Evolutionary conservation across 2,329 filamentous ascomycete species (phyloP), one percentile per base, ranked within the genome.

Genomic region (Colletotrichum endophyticum): DNA sequence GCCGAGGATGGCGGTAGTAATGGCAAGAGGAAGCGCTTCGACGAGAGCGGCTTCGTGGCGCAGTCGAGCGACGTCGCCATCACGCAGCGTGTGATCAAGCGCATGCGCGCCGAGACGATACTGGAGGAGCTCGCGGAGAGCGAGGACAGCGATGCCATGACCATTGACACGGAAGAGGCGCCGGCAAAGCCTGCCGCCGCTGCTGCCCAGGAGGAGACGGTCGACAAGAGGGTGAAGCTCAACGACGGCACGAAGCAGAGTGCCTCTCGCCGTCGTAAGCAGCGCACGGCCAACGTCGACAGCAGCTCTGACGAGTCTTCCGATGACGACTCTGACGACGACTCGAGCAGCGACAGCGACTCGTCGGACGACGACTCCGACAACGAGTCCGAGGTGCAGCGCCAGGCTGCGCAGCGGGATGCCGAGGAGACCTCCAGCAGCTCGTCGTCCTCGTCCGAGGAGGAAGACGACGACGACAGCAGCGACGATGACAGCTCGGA

Each of bases 101-200:
- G 92, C 70, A 92, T 93, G 87, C 90, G 92, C 36, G 90, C 91
- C 11, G 91, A 93, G 82, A 86, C 88, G 78, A 87, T 93, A 34
- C 79, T 92, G 39, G 88, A 88, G 36, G 88, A 91, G 80, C 84
- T 93, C n/a, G 88, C 86, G 1, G 88, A 89, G 68, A 85, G 85
- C 66, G 88, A 87, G 27, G 86, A 88, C 70, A 86, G 84, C 63
- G 83, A 84, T 76, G 71, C 79, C 81, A 22, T 79, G 79, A 22
- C 79, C 79, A 28, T 80, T 79, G 39, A 80, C 81, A 73, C 73
- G 61, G 70, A 77, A 44, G 68, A 77, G 57, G 62, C 72, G 27
- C 28, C 64, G 30, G 6, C 70, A 0, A 79, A 80, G 2, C 0
- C 39, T n/a, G 39, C 16, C 0, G 36, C 19, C 1, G 39, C 39